These are phyloP conservation scores for Colletotrichum costaricense DNA, from an alignment of 2,329 filamentous ascomycete species.

Conservation along the genomic window DNA sequence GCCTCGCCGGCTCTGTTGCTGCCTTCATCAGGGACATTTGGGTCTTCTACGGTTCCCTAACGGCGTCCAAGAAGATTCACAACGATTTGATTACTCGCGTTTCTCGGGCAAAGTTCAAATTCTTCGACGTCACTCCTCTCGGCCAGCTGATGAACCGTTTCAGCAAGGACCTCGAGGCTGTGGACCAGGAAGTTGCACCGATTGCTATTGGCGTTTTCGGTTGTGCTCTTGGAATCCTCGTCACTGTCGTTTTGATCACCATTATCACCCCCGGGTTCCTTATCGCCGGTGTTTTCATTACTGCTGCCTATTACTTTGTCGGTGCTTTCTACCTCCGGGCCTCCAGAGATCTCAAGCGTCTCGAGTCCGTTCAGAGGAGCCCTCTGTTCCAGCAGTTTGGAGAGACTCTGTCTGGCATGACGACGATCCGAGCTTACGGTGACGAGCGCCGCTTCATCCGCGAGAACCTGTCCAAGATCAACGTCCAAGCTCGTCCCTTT, in stretches of 20 bases:
- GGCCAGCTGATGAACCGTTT: constrained; percentile 99
- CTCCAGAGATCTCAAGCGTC: constrained; percentile 93
- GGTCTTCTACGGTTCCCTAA: constrained; percentile 91
- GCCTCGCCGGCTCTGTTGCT: constrained; percentile 79
- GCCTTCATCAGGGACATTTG: constrained; percentile 87
- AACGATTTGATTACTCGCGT: constrained; percentile 81
- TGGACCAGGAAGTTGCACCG: constrained; percentile 96
- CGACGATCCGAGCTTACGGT: constrained; percentile 95
- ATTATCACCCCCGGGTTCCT: constrained; percentile 91
- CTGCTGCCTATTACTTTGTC: constrained; percentile 82
- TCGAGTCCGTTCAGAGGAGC: constrained; percentile 94
- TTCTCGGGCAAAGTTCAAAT: constrained; percentile 92
- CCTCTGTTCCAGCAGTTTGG: constrained; percentile 98
- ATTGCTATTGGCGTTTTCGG: constrained; percentile 82
- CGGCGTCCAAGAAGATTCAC: constrained; percentile 88
- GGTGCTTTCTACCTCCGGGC: constrained; percentile 90
- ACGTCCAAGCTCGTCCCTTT: constrained; percentile 91
- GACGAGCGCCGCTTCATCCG: constrained; percentile 93
- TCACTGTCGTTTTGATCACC: constrained; percentile 89
- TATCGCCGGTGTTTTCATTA: constrained; percentile 88
- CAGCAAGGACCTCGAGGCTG: constrained; percentile 94
- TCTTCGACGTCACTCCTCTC: constrained; percentile 95
- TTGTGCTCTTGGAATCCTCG: constrained; percentile 76
- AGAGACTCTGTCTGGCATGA: constrained; percentile 93
- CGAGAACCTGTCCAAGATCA: constrained; percentile 89